These are phyloP conservation scores for Cercophora samala DNA, from an alignment of 495 filamentous ascomycete species.

Conservation along the genomic window DNA sequence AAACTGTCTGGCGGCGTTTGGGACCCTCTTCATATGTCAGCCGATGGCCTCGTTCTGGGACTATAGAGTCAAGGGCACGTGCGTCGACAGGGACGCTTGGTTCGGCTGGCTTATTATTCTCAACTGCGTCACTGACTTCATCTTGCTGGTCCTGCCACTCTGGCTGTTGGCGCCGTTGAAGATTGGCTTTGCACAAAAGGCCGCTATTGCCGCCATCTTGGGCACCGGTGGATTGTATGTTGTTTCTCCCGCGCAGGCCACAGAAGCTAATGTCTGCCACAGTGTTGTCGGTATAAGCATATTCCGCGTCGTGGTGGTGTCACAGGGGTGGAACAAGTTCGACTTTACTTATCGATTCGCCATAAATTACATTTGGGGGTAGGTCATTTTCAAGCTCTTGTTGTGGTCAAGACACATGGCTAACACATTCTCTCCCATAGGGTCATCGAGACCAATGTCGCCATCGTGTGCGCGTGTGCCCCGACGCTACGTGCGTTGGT, in stretches of 20 bases:
- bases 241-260: not conserved
- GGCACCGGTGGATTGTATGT: slow-evolving; percentile 30
- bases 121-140: slow-evolving; percentile 20
- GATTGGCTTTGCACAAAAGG: slow-evolving; percentile 14
- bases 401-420: not conserved
- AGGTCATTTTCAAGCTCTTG: not conserved
- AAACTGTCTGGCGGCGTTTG: slow-evolving; percentile 14
- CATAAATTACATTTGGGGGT: slow-evolving; percentile 26
- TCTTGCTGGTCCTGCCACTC: slow-evolving; percentile 19
- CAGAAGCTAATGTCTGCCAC: not conserved
- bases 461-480: slow-evolving; percentile 27
- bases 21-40: slow-evolving; percentile 22
- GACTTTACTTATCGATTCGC: slow-evolving; percentile 20
- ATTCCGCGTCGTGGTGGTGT: slow-evolving; percentile 14
- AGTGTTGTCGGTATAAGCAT: slow-evolving; percentile 28
- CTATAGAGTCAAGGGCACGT: not conserved
- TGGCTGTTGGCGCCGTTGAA: slow-evolving; percentile 22
- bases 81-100: slow-evolving; percentile 14
- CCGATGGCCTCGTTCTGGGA: slow-evolving; percentile 23
- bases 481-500: slow-evolving; percentile 24
- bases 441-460: slow-evolving; percentile 23
- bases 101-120: slow-evolving; percentile 14
- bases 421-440: slow-evolving; percentile 10
- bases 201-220: slow-evolving; percentile 20
- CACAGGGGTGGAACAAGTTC: not conserved